Base-by-base conservation (phyloP, 2,329 filamentous ascomycete species). In the Hymenoscyphus linearis region DNA sequence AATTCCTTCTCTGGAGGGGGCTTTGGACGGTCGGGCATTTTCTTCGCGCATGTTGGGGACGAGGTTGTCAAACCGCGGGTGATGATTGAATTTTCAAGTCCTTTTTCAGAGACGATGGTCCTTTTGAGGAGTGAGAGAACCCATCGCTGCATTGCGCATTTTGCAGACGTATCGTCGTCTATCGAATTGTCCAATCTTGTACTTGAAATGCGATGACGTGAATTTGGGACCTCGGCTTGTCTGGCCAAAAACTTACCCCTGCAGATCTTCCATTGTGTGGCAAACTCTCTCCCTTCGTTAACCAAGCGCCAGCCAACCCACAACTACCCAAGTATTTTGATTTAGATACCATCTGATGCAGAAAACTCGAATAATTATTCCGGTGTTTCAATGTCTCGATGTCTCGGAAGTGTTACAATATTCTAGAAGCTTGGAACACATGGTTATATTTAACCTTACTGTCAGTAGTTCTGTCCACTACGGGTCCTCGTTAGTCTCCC, bases 1-100 rank as follows among this genome's bases (percentile, higher is more conserved):
- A 98, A 85, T 58, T 97, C 92, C 18, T 81, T 78, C 67, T 96
- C 92, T 13, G 86, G 82, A 63, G 80, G 83, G 14, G 89, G 87
- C 3, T 60, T 61, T n/a, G 61, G 61, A 13, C 92, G 86, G 5
- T 91, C 87, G 1, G 93, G 93, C 71, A 96, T 79, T 59, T 83
- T 82, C 72, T 88, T 89, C 56, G 56, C 62, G 58, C 68, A 71
- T 67, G 58, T 25, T 60, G 67, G 54, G 14, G 63, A 2, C 9
- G 68, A 62, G 18, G 56, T 58, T 2, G 58, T 58, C 52, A 71
- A 64, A 35, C 50, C 47, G 16, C 68, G 62, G 31, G 35, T 57
- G 18, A 35, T 18, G 16, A 55, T 57, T 22, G 25, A 58, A 12
- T 31, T 47, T 18, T 22, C 60, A 25, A 60, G 16, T 10, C 13